Percentiles rank a stretch among this genome's conserved stretches.
Conservation (phyloP, 2,329 filamentous ascomycete genomes). For the Thielaviopsis euricoi region DNA sequence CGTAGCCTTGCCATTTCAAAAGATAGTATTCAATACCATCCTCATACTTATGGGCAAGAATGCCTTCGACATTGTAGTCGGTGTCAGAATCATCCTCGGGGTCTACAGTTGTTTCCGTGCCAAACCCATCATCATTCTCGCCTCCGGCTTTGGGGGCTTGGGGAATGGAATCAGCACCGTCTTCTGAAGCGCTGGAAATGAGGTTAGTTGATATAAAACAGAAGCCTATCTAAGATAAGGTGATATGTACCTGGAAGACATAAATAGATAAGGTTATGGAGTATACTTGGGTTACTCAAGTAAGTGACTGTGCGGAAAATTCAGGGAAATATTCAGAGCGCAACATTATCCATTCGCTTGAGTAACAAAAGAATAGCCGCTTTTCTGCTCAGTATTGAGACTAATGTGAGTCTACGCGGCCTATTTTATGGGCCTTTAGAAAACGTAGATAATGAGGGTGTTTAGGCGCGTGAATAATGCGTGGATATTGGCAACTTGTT, state of each 20-base stretch:
- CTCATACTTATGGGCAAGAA: conserved; percentile 30
- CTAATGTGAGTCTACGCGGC: too few relatives aligned
- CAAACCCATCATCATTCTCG: conserved; percentile 17
- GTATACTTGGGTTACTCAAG: not conserved
- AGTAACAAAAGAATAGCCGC: not conserved
- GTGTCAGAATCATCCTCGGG: conserved; percentile 22
- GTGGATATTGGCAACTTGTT: too few relatives aligned
- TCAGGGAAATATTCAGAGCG: not conserved
- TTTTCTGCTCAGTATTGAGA: not conserved
- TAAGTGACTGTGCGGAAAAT: not conserved
- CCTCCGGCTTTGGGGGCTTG: not conserved
- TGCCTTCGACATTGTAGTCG: conserved; percentile 33
- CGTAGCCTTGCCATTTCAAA: conserved; percentile 22
- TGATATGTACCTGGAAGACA: not conserved
- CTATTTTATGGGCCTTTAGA: too few relatives aligned
- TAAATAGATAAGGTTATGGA: not conserved
- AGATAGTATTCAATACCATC: conserved; percentile 19
- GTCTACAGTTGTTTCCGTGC: conserved; percentile 20
- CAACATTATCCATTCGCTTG: not conserved
- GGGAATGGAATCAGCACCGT: not conserved
- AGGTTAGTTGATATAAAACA: not conserved
- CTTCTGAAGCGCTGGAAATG: not conserved
- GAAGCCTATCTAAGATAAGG: too few relatives aligned
- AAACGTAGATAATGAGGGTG: too few relatives aligned
- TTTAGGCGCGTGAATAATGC: too few relatives aligned